Evolutionary conservation across 257 asterid species (phyloP).

Genomic region (Nicotiana benthamiana): DNA sequence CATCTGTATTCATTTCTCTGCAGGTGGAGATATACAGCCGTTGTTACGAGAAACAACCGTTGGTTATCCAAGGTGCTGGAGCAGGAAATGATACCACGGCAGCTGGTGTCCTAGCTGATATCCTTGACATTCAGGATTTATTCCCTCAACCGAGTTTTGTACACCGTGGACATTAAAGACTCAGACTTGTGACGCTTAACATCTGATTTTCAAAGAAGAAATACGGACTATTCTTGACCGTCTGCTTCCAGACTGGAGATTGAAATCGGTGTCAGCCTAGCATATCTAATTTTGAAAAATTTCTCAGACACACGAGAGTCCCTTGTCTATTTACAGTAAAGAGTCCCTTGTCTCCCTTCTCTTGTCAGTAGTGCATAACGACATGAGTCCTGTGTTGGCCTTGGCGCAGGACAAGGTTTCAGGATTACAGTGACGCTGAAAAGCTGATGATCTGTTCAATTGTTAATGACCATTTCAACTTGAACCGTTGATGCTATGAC

Average conservation of each 20-base stretch:
- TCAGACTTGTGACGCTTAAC: neutral
- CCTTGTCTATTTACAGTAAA: neutral
- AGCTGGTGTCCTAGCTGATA: conserved; percentile 88
- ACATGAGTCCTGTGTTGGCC: no score
- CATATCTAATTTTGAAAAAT: neutral
- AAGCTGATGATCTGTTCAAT: neutral
- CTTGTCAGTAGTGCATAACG: neutral
- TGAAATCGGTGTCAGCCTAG: neutral
- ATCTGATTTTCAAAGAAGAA: neutral
- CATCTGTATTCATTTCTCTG: neutral
- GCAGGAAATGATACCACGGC: conserved; percentile 94
- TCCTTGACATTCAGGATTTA: conserved; percentile 76
- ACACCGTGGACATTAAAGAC: neutral
- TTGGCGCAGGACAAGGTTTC: no score
- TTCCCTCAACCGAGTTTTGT: conserved; percentile 13
- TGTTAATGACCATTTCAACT: neutral
- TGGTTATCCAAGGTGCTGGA: conserved; percentile 93
- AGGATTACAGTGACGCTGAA: neutral
- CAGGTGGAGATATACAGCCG: conserved; percentile 84
- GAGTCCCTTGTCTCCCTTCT: neutral
- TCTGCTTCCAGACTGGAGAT: neutral
- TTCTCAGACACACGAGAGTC: neutral
- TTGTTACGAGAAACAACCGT: conserved; percentile 62
- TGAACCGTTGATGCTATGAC: neutral
- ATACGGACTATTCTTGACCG: neutral